These are phyloP conservation scores for Entomortierella lignicola DNA, from an alignment of 192 early-diverging fungal genomes.

Conservation along the genomic window DNA sequence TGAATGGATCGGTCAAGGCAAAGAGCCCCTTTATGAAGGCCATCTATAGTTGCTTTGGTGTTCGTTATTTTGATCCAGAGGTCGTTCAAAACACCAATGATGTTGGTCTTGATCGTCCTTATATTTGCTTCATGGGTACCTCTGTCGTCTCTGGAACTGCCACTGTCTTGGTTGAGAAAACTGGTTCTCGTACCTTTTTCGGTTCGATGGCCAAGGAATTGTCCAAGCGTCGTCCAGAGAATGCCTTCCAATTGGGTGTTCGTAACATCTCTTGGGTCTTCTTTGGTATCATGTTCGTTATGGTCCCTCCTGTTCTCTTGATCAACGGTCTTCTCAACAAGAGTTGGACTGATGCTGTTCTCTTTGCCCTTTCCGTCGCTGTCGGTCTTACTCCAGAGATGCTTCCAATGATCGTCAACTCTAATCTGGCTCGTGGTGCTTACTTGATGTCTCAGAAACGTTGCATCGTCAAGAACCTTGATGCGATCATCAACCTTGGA, in stretches of 20 bases:
- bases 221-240: slow-evolving; percentile 27
- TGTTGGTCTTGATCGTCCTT: slow-evolving; percentile 40
- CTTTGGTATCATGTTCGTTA: slow-evolving; percentile 53
- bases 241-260: slow-evolving; percentile 61
- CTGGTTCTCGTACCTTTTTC: slow-evolving; percentile 59
- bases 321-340: slow-evolving; percentile 55
- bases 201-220: slow-evolving; percentile 57
- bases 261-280: slow-evolving; percentile 60
- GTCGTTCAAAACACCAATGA: not conserved
- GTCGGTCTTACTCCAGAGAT: slow-evolving; percentile 68
- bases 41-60: slow-evolving; percentile 31
- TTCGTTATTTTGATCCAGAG: slow-evolving; percentile 34
- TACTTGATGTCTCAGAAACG: slow-evolving; percentile 55
- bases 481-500: slow-evolving; percentile 61
- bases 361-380: slow-evolving; percentile 61
- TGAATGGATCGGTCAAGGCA: too few relatives aligned
- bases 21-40: too few relatives aligned
- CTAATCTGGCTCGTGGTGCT: slow-evolving; percentile 63
- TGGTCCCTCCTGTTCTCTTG: slow-evolving; percentile 61
- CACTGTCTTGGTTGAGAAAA: slow-evolving; percentile 58
- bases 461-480: slow-evolving; percentile 61
- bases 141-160: slow-evolving; percentile 62
- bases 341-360: slow-evolving; percentile 47
- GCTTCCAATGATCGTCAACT: slow-evolving; percentile 65
- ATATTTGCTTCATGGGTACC: slow-evolving; percentile 59